These are phyloP conservation scores for Cinnamomum chago DNA, from an alignment of 164 flowering plant genomes.

Conservation along the genomic window DNA sequence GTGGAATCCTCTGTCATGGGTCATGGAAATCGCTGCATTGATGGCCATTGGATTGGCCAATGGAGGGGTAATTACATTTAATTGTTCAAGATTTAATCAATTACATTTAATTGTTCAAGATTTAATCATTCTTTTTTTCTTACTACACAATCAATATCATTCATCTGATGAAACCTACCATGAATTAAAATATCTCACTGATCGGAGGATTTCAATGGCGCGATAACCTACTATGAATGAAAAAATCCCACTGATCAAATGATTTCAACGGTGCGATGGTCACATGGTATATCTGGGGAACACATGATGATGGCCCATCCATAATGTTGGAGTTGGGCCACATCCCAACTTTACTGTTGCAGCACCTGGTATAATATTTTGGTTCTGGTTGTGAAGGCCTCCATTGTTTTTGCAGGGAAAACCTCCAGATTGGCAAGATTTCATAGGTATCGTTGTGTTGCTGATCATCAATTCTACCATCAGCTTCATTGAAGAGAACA, in stretches of 20 bases:
- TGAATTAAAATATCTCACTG: too few species aligned
- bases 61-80: conserved; percentile 51
- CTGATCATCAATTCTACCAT: conserved; percentile 82
- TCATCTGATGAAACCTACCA: background rate
- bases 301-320: too few species aligned
- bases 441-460: conserved; percentile 60
- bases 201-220: too few species aligned
- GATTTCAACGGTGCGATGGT: background rate
- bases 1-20: conserved; percentile 98
- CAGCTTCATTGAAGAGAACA: conserved; percentile 87
- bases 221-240: too few species aligned
- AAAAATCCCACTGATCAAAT: too few species aligned
- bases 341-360: too few species aligned
- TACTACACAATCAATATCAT: background rate
- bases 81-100: conserved; percentile 9
- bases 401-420: conserved; percentile 38
- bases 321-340: too few species aligned
- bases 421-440: conserved; percentile 87
- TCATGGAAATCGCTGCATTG: conserved; percentile 80
- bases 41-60: conserved; percentile 86
- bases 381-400: too few species aligned
- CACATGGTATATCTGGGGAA: too few species aligned
- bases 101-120: background rate
- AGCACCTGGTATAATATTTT: too few species aligned
- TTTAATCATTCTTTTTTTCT: background rate